Base-by-base conservation (phyloP, 2,329 filamentous ascomycete genomes). In the Huntiella bhutanensis region DNA sequence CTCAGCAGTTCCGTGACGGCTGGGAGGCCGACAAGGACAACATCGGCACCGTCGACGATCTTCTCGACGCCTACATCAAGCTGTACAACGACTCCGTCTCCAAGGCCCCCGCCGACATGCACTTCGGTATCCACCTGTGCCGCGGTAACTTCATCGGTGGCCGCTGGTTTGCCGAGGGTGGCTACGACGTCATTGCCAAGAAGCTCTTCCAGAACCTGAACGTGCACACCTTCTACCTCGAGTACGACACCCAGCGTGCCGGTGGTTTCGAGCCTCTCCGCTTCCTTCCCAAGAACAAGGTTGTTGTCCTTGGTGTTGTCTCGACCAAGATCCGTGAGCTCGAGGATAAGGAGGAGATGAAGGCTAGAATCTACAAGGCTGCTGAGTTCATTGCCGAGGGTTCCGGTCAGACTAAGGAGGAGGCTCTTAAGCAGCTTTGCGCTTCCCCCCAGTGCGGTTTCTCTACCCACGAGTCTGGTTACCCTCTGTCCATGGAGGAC, bases 361-460 rank as follows among this genome's bases (percentile, higher is more conserved):
- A 69, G 60, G 59, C 60, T 49, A 65, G 67, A 19, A 70, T 78
- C 3, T 60, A 63, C 45, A 62, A 70, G 51, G 75, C 74, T 1
- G 80, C 79, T 3, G 70, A 75, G 51, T 73, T 76, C 57, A 73
- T 85, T 45, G 77, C 77, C 0, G 63, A 75, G 53, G 80, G 79
- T 0, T 73, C 71, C 40, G 71, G 70, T 2, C 66, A 77, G 55
- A 70, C 64, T 5, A 64, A 69, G n/a, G 69, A 79, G 54, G 68
- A 82, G 55, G 77, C 75, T 1, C 62, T 84, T 45, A 64, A 74
- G 56, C 70, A 74, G 52, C 64, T 84, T 19, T 75, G 76, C 39
- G 73, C 82, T 22, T 80, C 74, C 56, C 77, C 78, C 3, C 77
- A 82, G 62, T 80, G 76, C 56, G 77, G 76, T 1, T 80, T 80